These are phyloP conservation scores for Fusarium gaditjirri DNA, from an alignment of 2,329 filamentous ascomycete species.

Conservation along the genomic window DNA sequence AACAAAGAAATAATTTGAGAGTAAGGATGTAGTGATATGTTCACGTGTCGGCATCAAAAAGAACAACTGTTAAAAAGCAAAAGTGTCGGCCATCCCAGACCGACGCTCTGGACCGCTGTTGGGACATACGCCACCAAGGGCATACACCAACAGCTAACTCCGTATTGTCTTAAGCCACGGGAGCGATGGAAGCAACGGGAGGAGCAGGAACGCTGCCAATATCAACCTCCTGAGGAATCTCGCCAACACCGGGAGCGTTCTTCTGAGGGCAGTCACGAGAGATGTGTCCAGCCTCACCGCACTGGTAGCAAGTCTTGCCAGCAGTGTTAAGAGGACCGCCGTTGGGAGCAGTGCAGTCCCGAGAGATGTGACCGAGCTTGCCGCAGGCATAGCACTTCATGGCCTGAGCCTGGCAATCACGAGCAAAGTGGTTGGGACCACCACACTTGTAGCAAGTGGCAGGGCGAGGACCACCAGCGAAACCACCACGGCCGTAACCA, in stretches of 20 bases:
- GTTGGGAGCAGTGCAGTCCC: constrained; percentile 95
- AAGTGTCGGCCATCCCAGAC: constrained; percentile 22
- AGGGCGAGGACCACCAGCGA: constrained; percentile 73
- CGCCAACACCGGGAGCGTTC: constrained; percentile 58
- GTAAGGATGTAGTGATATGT: constrained; percentile 42
- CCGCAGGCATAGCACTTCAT: constrained; percentile 99
- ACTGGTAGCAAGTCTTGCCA: constrained; percentile 99
- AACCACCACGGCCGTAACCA: constrained; percentile 78
- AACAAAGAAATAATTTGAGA: constrained; percentile 45
- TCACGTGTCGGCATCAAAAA: constrained; percentile 47
- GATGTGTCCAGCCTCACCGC: constrained; percentile 94
- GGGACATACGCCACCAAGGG: constrained; percentile 7
- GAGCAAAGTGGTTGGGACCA: constrained; percentile 96
- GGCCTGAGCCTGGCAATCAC: constrained; percentile 96
- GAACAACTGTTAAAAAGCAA: constrained; percentile 41
- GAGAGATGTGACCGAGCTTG: constrained; percentile 92
- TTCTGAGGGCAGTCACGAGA: constrained; percentile 92
- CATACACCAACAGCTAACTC: constrained; percentile 23
- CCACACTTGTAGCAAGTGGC: constrained; percentile 81
- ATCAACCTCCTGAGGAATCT: constrained; percentile 59
- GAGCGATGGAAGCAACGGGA: constrained; percentile 58
- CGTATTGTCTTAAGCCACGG: constrained; percentile 50
- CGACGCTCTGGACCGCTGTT: constrained; percentile 16
- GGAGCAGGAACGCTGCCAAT: constrained; percentile 55
- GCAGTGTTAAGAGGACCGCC: constrained; percentile 94